These are phyloP conservation scores for Phytophthora quininea DNA, from an alignment of 352 stramenopile genomes.

Conservation along the genomic window DNA sequence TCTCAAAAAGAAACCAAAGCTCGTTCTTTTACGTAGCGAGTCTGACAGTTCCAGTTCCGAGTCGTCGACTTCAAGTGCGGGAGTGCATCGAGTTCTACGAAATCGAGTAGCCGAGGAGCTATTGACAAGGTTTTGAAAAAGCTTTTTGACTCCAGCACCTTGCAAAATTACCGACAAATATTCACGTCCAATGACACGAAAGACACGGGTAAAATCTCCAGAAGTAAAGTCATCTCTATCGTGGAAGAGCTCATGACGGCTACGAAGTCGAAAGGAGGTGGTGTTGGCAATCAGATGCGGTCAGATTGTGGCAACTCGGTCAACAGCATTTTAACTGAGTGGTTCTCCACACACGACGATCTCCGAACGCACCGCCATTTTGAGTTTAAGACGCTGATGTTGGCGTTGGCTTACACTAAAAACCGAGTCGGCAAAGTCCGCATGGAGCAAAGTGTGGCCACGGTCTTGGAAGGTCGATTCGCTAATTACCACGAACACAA, in stretches of 20 bases:
- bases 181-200: conserved; percentile 51
- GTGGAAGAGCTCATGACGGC: conserved; percentile 37
- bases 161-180: conserved; percentile 38
- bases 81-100: conserved; percentile 15
- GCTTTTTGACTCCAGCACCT: conserved; percentile 44
- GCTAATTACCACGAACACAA: conserved; percentile 63
- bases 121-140: conserved; percentile 38
- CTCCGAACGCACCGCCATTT: conserved; percentile 55
- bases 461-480: conserved; percentile 55
- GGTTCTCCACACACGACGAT: conserved; percentile 59
- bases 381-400: conserved; percentile 57
- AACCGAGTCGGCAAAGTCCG: conserved; percentile 45
- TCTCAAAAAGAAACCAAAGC: conserved; percentile 53
- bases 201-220: conserved; percentile 40
- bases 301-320: conserved; percentile 9
- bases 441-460: conserved; percentile 59
- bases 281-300: background rate
- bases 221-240: conserved; percentile 44
- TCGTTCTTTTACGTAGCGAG: conserved; percentile 27
- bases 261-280: conserved; percentile 5
- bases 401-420: conserved; percentile 59
- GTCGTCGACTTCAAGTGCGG: conserved; percentile 26
- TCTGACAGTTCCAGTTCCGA: conserved; percentile 29
- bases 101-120: conserved; percentile 7
- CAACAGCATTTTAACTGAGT: conserved; percentile 39